A percentile compares a stretch with the other conserved stretches of the same genome.
Evolutionary conservation across 1,139 yeast genomes (phyloP).

Genomic region (Casaregolazyma lundiana): DNA sequence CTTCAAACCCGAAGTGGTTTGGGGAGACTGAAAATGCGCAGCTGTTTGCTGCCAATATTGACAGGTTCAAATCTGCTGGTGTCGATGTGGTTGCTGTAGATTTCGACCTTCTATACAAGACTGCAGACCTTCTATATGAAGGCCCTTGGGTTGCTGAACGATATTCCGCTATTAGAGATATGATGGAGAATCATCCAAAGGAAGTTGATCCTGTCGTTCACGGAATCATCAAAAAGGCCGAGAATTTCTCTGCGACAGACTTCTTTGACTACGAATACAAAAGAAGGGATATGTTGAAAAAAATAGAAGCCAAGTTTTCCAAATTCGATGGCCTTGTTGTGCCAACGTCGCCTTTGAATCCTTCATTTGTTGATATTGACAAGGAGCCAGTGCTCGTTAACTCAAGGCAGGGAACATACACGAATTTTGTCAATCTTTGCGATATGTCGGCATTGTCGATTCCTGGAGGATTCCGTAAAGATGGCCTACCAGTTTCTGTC

Average conservation of each 20-base stretch:
- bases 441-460: conserved; percentile 88
- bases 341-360: conserved; percentile 92
- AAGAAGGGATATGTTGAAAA: conserved; percentile 69
- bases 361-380: conserved; percentile 65
- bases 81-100: conserved; percentile 60
- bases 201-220: conserved; percentile 81
- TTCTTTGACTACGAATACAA: conserved; percentile 80
- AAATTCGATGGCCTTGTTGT: conserved; percentile 71
- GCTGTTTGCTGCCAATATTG: conserved; percentile 59
- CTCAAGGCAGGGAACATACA: conserved; percentile 92
- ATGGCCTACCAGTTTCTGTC: conserved; percentile 87
- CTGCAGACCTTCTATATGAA: conserved; percentile 88
- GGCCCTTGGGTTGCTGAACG: conserved; percentile 99
- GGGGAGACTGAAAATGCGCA: conserved; percentile 75
- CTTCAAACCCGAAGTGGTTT: conserved; percentile 67
- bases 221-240: conserved; percentile 72
- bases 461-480: conserved; percentile 80
- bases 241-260: conserved; percentile 71
- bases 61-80: conserved; percentile 48
- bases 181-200: conserved; percentile 62
- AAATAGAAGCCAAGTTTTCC: conserved; percentile 48
- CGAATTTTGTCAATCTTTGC: conserved; percentile 91
- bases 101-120: conserved; percentile 67
- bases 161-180: conserved; percentile 73
- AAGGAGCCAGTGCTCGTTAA: conserved; percentile 78